A percentile compares a stretch with the other conserved stretches of the same genome.
phyloP scores from a whole-genome alignment of 805 yeast species.

The Zygotorulaspora danielsina region DNA sequence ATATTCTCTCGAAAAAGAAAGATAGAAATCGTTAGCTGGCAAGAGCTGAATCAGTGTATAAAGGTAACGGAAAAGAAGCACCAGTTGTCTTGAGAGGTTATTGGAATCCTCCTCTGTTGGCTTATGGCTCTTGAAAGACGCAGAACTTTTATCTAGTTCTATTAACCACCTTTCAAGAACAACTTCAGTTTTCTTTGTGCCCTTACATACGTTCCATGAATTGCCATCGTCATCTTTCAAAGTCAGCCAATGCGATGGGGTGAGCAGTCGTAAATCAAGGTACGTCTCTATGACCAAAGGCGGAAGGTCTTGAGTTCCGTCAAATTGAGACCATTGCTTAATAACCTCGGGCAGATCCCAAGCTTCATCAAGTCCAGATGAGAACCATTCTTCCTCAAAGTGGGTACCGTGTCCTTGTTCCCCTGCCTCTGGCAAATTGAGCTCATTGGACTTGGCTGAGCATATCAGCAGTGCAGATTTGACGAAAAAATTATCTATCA shows the following conservation, averaged over 20 bases:
- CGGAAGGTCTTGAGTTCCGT: slow-evolving; percentile 46
- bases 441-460: slow-evolving; percentile 40
- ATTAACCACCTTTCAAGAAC: slow-evolving; percentile 92
- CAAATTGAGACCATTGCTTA: slow-evolving; percentile 63
- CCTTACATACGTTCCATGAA: slow-evolving; percentile 55
- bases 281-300: slow-evolving; percentile 85
- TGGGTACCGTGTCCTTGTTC: slow-evolving; percentile 12
- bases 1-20: slow-evolving; percentile 40
- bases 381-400: slow-evolving; percentile 19
- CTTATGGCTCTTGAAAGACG: slow-evolving; percentile 36
- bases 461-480: slow-evolving; percentile 57
- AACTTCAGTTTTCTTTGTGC: slow-evolving; percentile 69
- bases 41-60: slow-evolving; percentile 61
- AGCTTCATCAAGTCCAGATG: slow-evolving; percentile 8
- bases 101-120: slow-evolving; percentile 50
- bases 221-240: slow-evolving; percentile 52
- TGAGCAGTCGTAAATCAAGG: slow-evolving; percentile 58
- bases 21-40: slow-evolving; percentile 63
- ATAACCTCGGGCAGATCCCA: slow-evolving; percentile 26
- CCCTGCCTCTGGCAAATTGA: slow-evolving; percentile 18
- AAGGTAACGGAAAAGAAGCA: slow-evolving; percentile 68
- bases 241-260: slow-evolving; percentile 54
- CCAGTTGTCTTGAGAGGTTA: slow-evolving; percentile 65
- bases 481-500: slow-evolving; percentile 58
- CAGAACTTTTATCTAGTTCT: slow-evolving; percentile 54